Percentiles rank a stretch among this genome's conserved stretches.
These are phyloP conservation scores for Corymbia calophylla DNA, from an alignment of 441 rosid species.

Conservation along the genomic window DNA sequence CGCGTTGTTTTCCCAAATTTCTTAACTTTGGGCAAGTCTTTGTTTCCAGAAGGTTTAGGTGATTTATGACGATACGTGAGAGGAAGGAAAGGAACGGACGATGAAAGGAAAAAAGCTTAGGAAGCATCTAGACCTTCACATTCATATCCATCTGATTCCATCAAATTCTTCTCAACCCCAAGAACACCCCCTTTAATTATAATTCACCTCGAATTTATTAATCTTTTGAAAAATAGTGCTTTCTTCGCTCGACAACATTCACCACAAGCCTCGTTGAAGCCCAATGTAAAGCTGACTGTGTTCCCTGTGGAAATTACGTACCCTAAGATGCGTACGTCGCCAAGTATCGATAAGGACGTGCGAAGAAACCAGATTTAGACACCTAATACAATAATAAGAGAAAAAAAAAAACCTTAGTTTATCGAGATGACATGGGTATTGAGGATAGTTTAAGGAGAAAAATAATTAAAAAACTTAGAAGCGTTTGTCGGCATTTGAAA, in stretches of 20 bases:
- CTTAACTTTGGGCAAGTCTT: neutral
- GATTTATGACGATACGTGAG: neutral
- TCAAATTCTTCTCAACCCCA: neutral
- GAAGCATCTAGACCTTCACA: neutral
- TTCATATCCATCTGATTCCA: neutral
- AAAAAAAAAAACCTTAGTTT: neutral
- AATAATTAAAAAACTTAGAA: accelerated
- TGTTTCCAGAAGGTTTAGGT: neutral
- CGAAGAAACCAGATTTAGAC: neutral
- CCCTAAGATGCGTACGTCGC: accelerated
- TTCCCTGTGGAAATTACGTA: neutral
- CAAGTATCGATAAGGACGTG: neutral
- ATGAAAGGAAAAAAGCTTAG: neutral
- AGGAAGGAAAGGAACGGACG: neutral
- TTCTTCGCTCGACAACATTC: neutral
- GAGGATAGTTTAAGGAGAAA: neutral
- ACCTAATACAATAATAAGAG: accelerated
- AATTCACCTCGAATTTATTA: neutral
- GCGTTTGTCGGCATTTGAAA: neutral
- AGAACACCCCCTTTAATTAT: neutral
- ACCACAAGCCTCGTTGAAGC: accelerated
- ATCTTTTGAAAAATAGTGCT: neutral
- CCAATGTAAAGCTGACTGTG: accelerated
- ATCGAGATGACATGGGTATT: accelerated
- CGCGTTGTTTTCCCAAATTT: neutral